Evolutionary conservation across 2,329 filamentous ascomycete species (phyloP).

Genomic region (Clonostachys sp.): DNA sequence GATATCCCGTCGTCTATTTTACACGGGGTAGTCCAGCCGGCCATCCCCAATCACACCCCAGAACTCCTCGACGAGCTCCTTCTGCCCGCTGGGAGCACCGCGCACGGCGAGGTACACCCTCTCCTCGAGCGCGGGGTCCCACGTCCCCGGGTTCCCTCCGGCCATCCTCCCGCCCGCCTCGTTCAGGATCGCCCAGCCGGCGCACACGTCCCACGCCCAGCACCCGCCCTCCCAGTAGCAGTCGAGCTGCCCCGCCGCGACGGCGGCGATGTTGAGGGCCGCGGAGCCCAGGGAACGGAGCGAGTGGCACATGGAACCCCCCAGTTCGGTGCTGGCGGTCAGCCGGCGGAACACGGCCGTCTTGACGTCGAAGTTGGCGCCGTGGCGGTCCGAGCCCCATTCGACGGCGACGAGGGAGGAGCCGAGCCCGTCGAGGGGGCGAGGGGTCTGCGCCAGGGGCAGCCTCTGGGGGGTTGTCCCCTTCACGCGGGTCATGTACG

Average conservation of each 20-base stretch:
- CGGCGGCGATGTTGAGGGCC: conserved; percentile 69
- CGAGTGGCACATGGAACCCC: conserved; percentile 73
- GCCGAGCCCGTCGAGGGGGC: conserved; percentile 56
- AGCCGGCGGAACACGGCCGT: conserved; percentile 59
- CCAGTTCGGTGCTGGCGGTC: conserved; percentile 51
- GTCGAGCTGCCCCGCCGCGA: conserved; percentile 68
- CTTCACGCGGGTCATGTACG: conserved; percentile 47
- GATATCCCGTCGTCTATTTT: neutral
- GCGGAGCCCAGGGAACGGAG: conserved; percentile 68
- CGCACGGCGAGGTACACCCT: conserved; percentile 60
- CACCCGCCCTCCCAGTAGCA: conserved; percentile 80
- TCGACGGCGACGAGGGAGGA: conserved; percentile 65
- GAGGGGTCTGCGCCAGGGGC: conserved; percentile 42
- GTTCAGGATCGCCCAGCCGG: conserved; percentile 70
- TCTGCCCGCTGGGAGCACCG: conserved; percentile 54
- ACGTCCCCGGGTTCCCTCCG: conserved; percentile 68
- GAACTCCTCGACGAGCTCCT: conserved; percentile 59
- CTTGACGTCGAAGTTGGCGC: conserved; percentile 68
- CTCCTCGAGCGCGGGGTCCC: conserved; percentile 56
- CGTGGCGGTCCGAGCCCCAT: conserved; percentile 66
- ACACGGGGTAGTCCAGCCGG: conserved; percentile 40
- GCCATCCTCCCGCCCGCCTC: conserved; percentile 73
- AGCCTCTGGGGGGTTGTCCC: conserved; percentile 28
- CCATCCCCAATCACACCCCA: conserved; percentile 56
- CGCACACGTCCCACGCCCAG: conserved; percentile 83